Evolutionary conservation across 306 rosid genomes (phyloP).

Genomic region (Pachyrhizus erosus): DNA sequence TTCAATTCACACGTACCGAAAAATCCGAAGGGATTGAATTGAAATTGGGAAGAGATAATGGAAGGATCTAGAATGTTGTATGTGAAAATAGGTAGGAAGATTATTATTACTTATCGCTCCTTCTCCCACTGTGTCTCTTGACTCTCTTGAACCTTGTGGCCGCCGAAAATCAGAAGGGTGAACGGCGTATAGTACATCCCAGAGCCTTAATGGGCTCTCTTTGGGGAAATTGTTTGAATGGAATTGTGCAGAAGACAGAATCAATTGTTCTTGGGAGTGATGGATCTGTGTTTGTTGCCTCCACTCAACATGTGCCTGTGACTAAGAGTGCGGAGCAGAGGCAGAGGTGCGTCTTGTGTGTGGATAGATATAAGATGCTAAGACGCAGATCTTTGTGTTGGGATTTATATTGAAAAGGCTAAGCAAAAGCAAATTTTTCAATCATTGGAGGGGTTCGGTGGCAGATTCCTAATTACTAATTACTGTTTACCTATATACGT

Average conservation of each 20-base stretch:
- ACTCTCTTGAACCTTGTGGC: slow-evolving; percentile 52
- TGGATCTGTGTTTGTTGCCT: slow-evolving; percentile 3
- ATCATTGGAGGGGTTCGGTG: slow-evolving; percentile 36
- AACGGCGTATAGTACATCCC: slow-evolving; percentile 56
- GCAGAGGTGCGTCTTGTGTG: neutral
- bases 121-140: slow-evolving; percentile 69
- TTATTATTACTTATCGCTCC: slow-evolving; percentile 64
- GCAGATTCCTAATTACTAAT: neutral
- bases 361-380: neutral
- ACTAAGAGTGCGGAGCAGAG: neutral
- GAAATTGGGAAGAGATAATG: neutral
- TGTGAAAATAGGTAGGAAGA: neutral
- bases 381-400: neutral
- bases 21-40: slow-evolving; percentile 30
- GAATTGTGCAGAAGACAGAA: neutral
- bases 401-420: neutral
- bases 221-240: neutral
- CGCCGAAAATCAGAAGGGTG: slow-evolving; percentile 43
- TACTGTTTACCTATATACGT: neutral
- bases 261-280: neutral
- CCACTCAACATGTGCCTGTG: neutral
- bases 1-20: neutral
- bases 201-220: slow-evolving; percentile 52
- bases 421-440: neutral
- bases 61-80: slow-evolving; percentile 2